These are phyloP conservation scores for Salvia splendens DNA, from an alignment of 257 asterid genomes.

Conservation along the genomic window DNA sequence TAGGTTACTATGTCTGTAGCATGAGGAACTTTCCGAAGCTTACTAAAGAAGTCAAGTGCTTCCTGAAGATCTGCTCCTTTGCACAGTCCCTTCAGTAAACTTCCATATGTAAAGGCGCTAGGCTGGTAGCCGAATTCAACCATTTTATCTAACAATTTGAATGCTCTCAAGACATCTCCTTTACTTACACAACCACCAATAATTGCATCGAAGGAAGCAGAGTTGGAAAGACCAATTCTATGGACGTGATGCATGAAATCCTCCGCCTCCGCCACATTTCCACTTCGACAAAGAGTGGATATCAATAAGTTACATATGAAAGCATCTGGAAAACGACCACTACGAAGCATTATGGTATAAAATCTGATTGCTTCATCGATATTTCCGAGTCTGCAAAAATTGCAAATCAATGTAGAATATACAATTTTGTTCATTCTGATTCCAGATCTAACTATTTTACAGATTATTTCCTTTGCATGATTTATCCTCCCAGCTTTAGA, in stretches of 20 bases:
- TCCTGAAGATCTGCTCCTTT: slow-evolving; percentile 56
- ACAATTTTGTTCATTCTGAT: slow-evolving; percentile 52
- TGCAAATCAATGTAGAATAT: slow-evolving; percentile 61
- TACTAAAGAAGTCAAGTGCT: slow-evolving; percentile 57
- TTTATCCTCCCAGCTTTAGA: slow-evolving; percentile 61
- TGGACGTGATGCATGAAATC: slow-evolving; percentile 60
- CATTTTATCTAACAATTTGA: slow-evolving; percentile 64
- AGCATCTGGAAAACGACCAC: slow-evolving; percentile 48
- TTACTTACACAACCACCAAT: slow-evolving; percentile 54
- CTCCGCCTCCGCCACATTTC: slow-evolving; percentile 68
- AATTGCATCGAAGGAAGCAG: slow-evolving; percentile 60
- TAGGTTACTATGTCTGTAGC: slow-evolving; percentile 51
- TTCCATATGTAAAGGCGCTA: slow-evolving; percentile 60
- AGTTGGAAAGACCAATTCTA: slow-evolving; percentile 50
- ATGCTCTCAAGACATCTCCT: slow-evolving; percentile 68
- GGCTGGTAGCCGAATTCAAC: slow-evolving; percentile 62
- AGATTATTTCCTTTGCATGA: slow-evolving; percentile 57
- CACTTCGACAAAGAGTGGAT: slow-evolving; percentile 63
- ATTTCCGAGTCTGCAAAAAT: slow-evolving; percentile 63
- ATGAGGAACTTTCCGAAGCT: slow-evolving; percentile 48
- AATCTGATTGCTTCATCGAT: slow-evolving; percentile 52
- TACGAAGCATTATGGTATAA: slow-evolving; percentile 51
- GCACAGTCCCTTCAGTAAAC: slow-evolving; percentile 72
- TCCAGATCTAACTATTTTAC: slow-evolving; percentile 65
- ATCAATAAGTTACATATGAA: slow-evolving; percentile 61